Evolutionary conservation across 1,284 basidiomycete species (phyloP), one percentile per base, ranked within the genome.

Genomic region (Boletellus deceptivus): DNA sequence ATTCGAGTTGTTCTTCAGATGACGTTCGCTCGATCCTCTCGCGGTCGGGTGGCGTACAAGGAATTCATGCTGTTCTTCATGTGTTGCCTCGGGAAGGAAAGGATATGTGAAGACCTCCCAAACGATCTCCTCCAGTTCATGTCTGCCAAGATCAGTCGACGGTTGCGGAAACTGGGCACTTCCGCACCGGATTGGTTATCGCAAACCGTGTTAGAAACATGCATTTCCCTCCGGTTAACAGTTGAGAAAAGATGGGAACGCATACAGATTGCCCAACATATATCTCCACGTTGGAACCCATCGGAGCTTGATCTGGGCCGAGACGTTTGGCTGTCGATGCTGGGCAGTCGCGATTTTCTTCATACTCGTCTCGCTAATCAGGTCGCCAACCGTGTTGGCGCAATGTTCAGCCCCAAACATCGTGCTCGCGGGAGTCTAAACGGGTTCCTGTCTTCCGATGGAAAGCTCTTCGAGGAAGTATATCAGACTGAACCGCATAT

Each of bases 1-100:
- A 55, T 74, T 13, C 60, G 69, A 35, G 67, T 75, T 16, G 53
- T 55, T 1, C 52, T 82, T 10, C 79, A 81, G 49, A 75, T 72
- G 0, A 69, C 73, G 0, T 62, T 79, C 9, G 44, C 52, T n/a
- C 48, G 49, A 6, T 25, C 49, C 16, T 41, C 40, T 29, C 54
- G 48, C 13, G 59, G 55, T n/a, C 46, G 47, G 33, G 40, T 29
- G 17, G 54, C 55, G 0, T 82, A 81, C 64, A 82, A 82, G 52
- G 29, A 48, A 3, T 81, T 43, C 27, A 74, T 79, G 59, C 51
- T 72, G 0, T 75, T 69, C 45, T 59, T 76, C 33, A 63, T 76
- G 55, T 60, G 70, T 3, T 43, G 55, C 13, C 52, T 78, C 8
- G 60, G 74, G 4, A 38, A 57, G 2, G 45, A 62, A 2, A 59